Evolutionary conservation across 2,329 filamentous ascomycete species (phyloP), one percentile per base, ranked within the genome.

Genomic region (Conoideocrella luteorostrata): DNA sequence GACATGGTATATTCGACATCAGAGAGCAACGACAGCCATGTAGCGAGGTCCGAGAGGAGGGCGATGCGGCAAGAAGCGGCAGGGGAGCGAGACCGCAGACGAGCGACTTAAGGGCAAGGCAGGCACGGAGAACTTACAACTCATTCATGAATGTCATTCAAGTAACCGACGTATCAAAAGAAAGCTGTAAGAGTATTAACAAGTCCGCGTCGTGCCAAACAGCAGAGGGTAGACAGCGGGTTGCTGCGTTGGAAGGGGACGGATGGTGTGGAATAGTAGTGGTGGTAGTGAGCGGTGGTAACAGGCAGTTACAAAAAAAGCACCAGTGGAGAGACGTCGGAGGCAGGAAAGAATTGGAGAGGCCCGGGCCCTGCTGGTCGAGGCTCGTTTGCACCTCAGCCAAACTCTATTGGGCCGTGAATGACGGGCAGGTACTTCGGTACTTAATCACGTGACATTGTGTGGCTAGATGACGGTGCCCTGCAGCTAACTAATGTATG

Each of bases 111-210:
- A 36, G 12, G 21, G 34, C 45, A 51, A 56, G 53, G 48, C 41
- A 47, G 38, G 48, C 41, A 47, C 37, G 53, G 50, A 52, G 46
- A 48, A 75, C 71, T 70, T 66, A 75, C 71, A 67, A 70, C 64
- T 71, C 69, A 74, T 72, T 61, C 68, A 71, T 61, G 55, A 61
- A 66, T 57, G 59, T 59, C 59, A 56, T 54, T 57, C 61, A 66
- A 61, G 61, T 60, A 65, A 58, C 58, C 55, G 47, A 45, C 41
- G 46, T 48, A 42, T 52, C 50, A 48, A 53, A 46, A 44, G 21
- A 45, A 49, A 47, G 50, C 23, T 32, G 12, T 21, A 7, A 38
- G 22, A 28, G 11, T 28, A 21, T 24, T 4, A 38, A 17, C 15
- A 28, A 21, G 34, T 29, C 21, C 39, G 22, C 39, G 39, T 39